Evolutionary conservation across 2,329 filamentous ascomycete genomes (phyloP), one percentile per base, ranked within the genome.

Genomic region (Alternaria consortialis): DNA sequence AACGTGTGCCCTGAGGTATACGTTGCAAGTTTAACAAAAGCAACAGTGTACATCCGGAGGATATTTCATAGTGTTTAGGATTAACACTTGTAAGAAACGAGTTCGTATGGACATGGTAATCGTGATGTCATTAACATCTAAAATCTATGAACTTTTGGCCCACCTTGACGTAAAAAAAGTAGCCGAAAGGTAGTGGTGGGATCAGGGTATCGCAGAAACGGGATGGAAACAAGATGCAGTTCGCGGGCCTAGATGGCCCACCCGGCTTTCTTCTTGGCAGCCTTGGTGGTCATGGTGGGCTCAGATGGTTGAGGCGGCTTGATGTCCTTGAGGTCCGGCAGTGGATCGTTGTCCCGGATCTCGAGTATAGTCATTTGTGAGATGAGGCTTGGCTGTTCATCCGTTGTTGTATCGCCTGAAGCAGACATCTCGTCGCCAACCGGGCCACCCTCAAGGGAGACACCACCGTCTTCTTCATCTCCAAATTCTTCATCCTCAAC

Each of bases 281-380:
- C 72, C 62, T 75, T 77, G 13, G 76, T 78, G 9, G 74, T 74
- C 40, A 75, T 74, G 29, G 69, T 55, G 4, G 69, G 67, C 15
- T 68, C 60, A n/a, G 65, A 50, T 13, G 52, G 47, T 27, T 40
- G 65, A 13, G 61, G 65, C 3, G 69, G 59, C 52, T 75, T 77
- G 53, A 73, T 66, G 31, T 77, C 71, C 62, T 58, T 65, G 53
- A 78, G 70, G 23, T 73, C 69, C 23, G 76, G 75, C 7, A 76
- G 63, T 0, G 75, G 71, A 44, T 78, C 77, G 42, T 65, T 76
- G 58, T 77, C 75, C 20, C 75, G 63, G 56, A 79, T 75, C 40
- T 78, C 74, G 46, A 79, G 74, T 39, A 78, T 71, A 8, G 77
- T 79, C 75, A 79, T 77, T 29, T 74, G 67, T 4, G 70, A 61